Conservation (phyloP, 108 stramenopile species). For the Nannochloropsis oceanica region DNA sequence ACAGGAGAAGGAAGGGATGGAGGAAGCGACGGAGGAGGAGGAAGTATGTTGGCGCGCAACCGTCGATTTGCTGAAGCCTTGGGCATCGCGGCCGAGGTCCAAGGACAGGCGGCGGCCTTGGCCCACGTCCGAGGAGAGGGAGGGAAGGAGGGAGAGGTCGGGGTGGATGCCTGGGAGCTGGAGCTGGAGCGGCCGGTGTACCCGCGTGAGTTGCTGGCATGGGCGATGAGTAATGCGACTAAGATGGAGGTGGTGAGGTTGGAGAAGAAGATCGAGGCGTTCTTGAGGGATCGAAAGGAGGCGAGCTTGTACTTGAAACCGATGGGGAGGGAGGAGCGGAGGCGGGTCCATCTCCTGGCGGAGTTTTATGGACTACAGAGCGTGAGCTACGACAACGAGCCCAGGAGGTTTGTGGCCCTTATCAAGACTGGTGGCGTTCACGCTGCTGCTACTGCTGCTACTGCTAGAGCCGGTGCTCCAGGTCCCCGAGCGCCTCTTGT, state of each 20-base stretch:
- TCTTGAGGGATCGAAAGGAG: conserved; percentile 2
- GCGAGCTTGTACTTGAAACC: conserved; percentile 18
- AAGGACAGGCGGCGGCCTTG: background rate
- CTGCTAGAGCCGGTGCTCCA: background rate
- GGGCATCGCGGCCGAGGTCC: conserved; percentile 3
- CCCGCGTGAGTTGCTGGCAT: background rate
- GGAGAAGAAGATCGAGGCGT: conserved; percentile 4
- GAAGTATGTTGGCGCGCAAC: background rate
- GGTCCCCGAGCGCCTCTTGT: background rate
- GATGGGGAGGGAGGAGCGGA: conserved; percentile 13
- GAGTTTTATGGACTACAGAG: conserved; percentile 11
- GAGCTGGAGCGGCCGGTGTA: background rate
- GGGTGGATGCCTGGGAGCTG: background rate
- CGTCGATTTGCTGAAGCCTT: conserved; percentile 16
- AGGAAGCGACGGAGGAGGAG: background rate
- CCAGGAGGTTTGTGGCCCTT: conserved; percentile 8
- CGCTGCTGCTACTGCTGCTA: background rate
- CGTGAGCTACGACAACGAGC: conserved; percentile 16
- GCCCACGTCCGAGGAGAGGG: background rate
- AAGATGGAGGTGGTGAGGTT: conserved; percentile 6
- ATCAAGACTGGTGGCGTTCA: conserved; percentile 5
- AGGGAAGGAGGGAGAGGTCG: background rate
- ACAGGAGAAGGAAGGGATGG: background rate
- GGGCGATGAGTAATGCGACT: background rate
- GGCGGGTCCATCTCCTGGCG: conserved; percentile 6